These are phyloP conservation scores for Trichophyton verrucosum DNA, from an alignment of 2,329 filamentous ascomycete species.

Conservation along the genomic window DNA sequence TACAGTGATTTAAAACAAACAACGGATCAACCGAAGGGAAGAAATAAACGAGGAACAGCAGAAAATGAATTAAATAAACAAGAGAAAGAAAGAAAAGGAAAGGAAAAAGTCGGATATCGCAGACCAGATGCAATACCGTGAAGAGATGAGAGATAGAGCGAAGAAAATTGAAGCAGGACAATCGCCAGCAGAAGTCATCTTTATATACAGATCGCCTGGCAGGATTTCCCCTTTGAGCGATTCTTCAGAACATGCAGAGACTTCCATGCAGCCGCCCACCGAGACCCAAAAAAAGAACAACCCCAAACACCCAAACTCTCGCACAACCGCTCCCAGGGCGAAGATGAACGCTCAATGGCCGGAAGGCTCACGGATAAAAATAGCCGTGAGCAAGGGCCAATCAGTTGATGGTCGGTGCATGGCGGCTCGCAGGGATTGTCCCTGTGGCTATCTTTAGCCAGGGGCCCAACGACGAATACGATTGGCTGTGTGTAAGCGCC, in stretches of 20 bases:
- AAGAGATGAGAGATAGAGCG: neutral
- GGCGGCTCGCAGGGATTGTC: neutral
- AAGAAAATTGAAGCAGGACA: neutral
- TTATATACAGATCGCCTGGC: neutral
- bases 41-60: neutral
- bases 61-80: neutral
- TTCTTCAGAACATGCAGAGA: neutral
- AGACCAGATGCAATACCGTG: slow-evolving; percentile 1
- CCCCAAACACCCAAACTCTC: neutral
- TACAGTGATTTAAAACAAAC: neutral
- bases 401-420: neutral
- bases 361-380: neutral
- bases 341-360: neutral
- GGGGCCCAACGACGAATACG: neutral
- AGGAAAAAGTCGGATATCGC: neutral
- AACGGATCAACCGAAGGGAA: neutral
- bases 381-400: neutral
- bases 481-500: neutral
- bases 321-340: neutral
- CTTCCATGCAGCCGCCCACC: slow-evolving; percentile 1
- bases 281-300: neutral
- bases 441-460: neutral
- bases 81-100: neutral
- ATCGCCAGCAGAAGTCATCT: neutral
- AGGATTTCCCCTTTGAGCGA: neutral